Conservation (phyloP, 2,329 filamentous ascomycete species). For the Arthrinium phaeospermum region DNA sequence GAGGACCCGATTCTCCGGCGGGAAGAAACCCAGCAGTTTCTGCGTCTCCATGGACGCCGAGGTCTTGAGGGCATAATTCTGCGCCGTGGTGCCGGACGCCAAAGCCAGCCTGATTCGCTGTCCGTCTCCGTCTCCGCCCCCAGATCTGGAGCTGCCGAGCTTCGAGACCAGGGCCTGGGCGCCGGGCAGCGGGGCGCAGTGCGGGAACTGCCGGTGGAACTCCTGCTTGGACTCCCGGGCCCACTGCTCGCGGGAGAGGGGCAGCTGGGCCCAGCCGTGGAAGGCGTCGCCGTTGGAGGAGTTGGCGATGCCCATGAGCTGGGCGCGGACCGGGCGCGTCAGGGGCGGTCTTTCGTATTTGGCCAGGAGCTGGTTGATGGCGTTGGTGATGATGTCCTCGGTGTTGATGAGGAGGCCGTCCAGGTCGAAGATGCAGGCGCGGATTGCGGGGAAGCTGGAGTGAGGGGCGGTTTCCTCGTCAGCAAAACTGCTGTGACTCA, state of each 20-base stretch:
- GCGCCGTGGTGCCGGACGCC: slow-evolving; percentile 65
- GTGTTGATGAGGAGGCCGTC: slow-evolving; percentile 75
- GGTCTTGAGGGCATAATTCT: slow-evolving; percentile 69
- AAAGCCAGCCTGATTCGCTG: slow-evolving; percentile 62
- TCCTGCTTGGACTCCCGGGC: slow-evolving; percentile 36
- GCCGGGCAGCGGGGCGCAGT: slow-evolving; percentile 66
- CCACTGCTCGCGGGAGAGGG: slow-evolving; percentile 58
- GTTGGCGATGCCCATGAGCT: slow-evolving; percentile 69
- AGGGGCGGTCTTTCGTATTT: slow-evolving; percentile 64
- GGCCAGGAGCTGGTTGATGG: slow-evolving; percentile 67
- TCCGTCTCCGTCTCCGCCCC: slow-evolving; percentile 3
- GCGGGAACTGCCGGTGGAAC: slow-evolving; percentile 36
- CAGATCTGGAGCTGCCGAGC: slow-evolving; percentile 38
- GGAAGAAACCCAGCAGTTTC: slow-evolving; percentile 49
- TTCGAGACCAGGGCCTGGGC: slow-evolving; percentile 59
- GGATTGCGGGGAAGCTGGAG: slow-evolving; percentile 57
- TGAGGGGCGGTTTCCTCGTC: not conserved
- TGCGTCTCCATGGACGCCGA: slow-evolving; percentile 30
- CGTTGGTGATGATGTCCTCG: slow-evolving; percentile 71
- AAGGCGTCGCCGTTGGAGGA: slow-evolving; percentile 60
- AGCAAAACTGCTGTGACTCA: not conserved
- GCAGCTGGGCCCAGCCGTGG: slow-evolving; percentile 70
- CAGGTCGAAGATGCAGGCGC: slow-evolving; percentile 77
- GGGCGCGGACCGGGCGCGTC: slow-evolving; percentile 72
- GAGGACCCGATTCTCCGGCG: slow-evolving; percentile 59